A percentile compares a stretch with the other conserved stretches of the same genome.
Evolutionary conservation across 1,284 basidiomycete genomes (phyloP).

Genomic region (Moesziomyces antarcticus): DNA sequence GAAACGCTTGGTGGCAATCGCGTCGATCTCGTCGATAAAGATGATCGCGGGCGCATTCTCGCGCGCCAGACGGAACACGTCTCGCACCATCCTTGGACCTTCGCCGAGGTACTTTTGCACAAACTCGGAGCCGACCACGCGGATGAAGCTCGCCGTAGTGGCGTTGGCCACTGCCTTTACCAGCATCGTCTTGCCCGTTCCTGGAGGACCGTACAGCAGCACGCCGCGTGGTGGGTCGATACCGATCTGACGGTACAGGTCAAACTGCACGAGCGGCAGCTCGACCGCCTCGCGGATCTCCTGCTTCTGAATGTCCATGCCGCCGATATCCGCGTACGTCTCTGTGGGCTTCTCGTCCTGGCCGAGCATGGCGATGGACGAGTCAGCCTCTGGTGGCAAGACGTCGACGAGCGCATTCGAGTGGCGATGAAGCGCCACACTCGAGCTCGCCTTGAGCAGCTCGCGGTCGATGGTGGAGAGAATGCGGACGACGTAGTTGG

Average conservation of each 20-base stretch:
- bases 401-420: conserved; percentile 99
- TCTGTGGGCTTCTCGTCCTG: conserved; percentile 78
- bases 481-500: conserved; percentile 98
- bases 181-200: conserved; percentile 99
- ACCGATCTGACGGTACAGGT: conserved; percentile 98
- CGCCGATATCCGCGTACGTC: conserved; percentile 78
- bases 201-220: conserved; percentile 90
- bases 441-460: conserved; percentile 94
- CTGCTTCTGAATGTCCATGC: conserved; percentile 98
- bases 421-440: conserved; percentile 96
- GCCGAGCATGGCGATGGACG: conserved; percentile 80
- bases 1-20: conserved; percentile 99
- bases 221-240: conserved; percentile 96
- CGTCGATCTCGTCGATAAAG: conserved; percentile 99
- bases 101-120: conserved; percentile 99
- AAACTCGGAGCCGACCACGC: conserved; percentile 97
- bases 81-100: conserved; percentile 98
- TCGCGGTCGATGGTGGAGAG: conserved; percentile 97
- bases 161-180: conserved; percentile 98
- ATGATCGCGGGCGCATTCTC: conserved; percentile 99
- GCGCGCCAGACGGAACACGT: conserved; percentile 95
- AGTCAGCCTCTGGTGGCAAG: conserved; percentile 97
- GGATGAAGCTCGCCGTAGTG: conserved; percentile 96
- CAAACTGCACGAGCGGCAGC: conserved; percentile 90
- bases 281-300: conserved; percentile 99